A percentile compares a stretch with the other conserved stretches of the same genome.
Conservation (phyloP, 257 asterid genomes). For the Dorcoceras hygrometricum region DNA sequence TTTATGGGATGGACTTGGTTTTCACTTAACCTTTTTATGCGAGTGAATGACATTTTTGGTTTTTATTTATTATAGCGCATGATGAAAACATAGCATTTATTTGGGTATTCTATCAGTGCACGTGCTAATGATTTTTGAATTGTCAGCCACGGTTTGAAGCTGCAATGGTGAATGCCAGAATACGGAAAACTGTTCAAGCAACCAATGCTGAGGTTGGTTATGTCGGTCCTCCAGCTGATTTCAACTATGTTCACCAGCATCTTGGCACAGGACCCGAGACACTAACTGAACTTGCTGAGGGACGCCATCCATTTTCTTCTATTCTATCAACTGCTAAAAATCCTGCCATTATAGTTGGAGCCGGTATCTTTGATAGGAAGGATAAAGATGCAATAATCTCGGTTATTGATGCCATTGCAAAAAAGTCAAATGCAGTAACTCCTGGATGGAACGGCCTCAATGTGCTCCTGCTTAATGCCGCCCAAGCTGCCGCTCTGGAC, state of each 20-base stretch:
- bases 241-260: constrained; percentile 88
- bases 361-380: constrained; percentile 70
- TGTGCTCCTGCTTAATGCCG: constrained; percentile 71
- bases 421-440: constrained; percentile 57
- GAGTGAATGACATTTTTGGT: background rate
- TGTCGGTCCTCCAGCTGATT: constrained; percentile 76
- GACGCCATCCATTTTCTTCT: constrained; percentile 72
- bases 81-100: background rate
- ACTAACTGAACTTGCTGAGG: constrained; percentile 68
- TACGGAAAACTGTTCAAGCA: constrained; percentile 77
- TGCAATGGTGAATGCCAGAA: constrained; percentile 97
- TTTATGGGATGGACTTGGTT: too few species aligned
- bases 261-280: constrained; percentile 83
- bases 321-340: constrained; percentile 70
- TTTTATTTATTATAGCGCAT: background rate
- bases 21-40: background rate
- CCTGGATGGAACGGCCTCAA: constrained; percentile 93
- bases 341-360: constrained; percentile 80
- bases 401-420: constrained; percentile 61
- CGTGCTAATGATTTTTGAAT: constrained; percentile 22
- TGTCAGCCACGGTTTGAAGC: constrained; percentile 96
- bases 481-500: constrained; percentile 98
- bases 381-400: constrained; percentile 85
- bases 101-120: background rate
- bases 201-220: constrained; percentile 88